Percentiles rank a stretch among this genome's conserved stretches.
phyloP scores from a whole-genome alignment of 2,329 filamentous ascomycete species.

The Hypoxylon sp. region DNA sequence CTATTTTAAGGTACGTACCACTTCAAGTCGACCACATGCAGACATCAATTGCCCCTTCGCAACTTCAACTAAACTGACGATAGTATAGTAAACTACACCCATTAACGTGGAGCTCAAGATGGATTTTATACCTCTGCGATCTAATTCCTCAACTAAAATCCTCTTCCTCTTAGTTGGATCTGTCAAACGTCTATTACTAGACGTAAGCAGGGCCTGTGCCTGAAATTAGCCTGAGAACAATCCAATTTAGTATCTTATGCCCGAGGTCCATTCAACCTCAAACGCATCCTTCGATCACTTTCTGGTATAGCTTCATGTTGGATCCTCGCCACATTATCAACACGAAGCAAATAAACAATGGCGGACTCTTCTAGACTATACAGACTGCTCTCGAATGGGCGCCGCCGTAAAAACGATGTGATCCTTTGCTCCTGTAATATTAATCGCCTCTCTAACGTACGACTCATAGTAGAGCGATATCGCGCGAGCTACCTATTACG shows the following conservation, averaged over 20 bases:
- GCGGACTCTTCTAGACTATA: constrained; percentile 15
- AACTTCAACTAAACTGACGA: not conserved
- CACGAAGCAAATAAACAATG: constrained; percentile 26
- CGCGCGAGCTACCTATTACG: constrained; percentile 12
- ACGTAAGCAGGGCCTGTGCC: not conserved
- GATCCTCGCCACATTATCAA: constrained; percentile 10
- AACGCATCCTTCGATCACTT: constrained; percentile 33
- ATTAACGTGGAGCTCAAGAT: not conserved
- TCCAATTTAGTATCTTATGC: not conserved
- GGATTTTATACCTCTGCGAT: constrained; percentile 3
- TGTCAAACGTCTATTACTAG: not conserved
- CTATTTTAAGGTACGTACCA: not conserved
- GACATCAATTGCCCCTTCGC: not conserved
- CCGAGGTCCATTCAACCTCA: constrained; percentile 22
- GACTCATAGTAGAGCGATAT: constrained; percentile 16
- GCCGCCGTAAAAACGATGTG: constrained; percentile 10
- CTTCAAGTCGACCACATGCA: not conserved
- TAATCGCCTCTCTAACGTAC: constrained; percentile 19
- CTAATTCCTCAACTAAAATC: constrained; percentile 1
- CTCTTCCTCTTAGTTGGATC: constrained; percentile 2
- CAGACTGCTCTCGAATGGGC: not conserved
- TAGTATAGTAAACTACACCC: not conserved
- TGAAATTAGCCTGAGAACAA: constrained; percentile 6
- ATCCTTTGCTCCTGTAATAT: constrained; percentile 39
- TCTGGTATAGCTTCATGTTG: constrained; percentile 19